Base-by-base conservation (phyloP, 768 basidiomycete genomes). In the Leccinellum luteum region DNA sequence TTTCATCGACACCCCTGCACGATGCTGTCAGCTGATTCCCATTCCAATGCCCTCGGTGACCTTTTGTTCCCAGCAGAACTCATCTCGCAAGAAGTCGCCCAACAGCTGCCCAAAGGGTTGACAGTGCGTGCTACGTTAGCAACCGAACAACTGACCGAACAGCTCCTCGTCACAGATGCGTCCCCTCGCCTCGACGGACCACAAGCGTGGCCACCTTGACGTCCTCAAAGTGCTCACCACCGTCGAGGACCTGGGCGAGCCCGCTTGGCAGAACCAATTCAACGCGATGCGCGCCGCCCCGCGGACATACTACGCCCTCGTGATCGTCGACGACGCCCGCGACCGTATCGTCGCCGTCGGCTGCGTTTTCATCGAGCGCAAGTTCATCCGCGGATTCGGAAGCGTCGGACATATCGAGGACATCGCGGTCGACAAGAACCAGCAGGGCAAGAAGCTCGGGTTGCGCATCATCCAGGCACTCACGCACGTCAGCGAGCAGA, bases 321-420 rank as follows among this genome's bases (percentile, higher is more conserved):
- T 95, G 70, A 86, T 98, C 67, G 76, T 96, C 59, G 81, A 87
- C 71, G 83, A 85, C 55, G 69, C 77, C 14, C 81, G 85, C 2
- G 92, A 97, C 77, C 75, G 77, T 62, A 86, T 99, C 69, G 88
- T 95, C 47, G 95, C 80, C 21, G 85, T 88, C 38, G 96, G 95
- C 19, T 82, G 85, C 7, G 77, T 97, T 54, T 85, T 98, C 68
- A 73, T 98, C 61, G 97, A 99, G 75, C 89, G 89, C 76, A 98
- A 99, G 77, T 98, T 98, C 80, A 76, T 94, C 44, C 82, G 94
- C 41, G 85, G 83, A 1, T 77, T 92, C n/a, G 92, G 92, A 21
- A 80, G 81, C 61, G 91, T 94, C 14, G 97, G 95, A 0, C 97
- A 99, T 69, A 94, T 99, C 61, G 97, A 99, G 75, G 97, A 99